A percentile compares a stretch with the other conserved stretches of the same genome.
phyloP scores from a whole-genome alignment of 2,329 filamentous ascomycete species.

The Epichloe baconii region DNA sequence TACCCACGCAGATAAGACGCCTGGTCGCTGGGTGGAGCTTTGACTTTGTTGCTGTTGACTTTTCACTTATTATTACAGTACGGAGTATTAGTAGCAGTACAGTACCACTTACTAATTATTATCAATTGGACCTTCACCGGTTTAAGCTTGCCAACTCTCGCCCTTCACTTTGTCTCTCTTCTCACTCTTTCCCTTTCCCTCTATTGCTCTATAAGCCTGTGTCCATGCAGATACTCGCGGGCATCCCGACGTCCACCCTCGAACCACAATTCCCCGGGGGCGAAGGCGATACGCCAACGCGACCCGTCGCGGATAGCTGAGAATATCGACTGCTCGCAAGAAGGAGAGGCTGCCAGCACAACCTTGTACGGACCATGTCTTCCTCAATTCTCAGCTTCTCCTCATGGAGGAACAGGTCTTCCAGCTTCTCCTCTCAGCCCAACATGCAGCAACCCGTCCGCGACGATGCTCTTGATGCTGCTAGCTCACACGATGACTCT shows the following conservation, averaged over 20 bases:
- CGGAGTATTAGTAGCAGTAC: background rate
- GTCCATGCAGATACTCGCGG: background rate
- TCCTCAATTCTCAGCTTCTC: slow-evolving; percentile 33
- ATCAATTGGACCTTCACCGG: background rate
- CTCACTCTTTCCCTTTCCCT: background rate
- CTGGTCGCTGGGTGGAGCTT: background rate
- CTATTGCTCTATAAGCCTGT: background rate
- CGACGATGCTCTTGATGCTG: slow-evolving; percentile 15
- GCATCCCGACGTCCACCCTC: background rate
- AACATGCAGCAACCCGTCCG: slow-evolving; percentile 14
- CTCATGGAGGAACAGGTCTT: slow-evolving; percentile 32
- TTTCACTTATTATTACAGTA: background rate
- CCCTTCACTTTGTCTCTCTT: background rate
- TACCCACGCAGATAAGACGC: too few species aligned
- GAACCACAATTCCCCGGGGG: background rate
- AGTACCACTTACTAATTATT: background rate
- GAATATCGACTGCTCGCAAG: slow-evolving; percentile 5
- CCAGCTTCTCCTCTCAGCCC: slow-evolving; percentile 23
- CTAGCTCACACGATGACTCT: slow-evolving; percentile 11
- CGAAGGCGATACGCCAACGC: slow-evolving; percentile 8
- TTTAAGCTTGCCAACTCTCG: background rate
- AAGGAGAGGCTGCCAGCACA: background rate
- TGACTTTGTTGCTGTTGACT: background rate
- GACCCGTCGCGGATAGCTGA: slow-evolving; percentile 10
- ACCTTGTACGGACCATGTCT: slow-evolving; percentile 25